A percentile compares a stretch with the other conserved stretches of the same genome.
Conservation (phyloP, 139 green algal genomes). For the Chlamydomonas sphaeroides region DNA sequence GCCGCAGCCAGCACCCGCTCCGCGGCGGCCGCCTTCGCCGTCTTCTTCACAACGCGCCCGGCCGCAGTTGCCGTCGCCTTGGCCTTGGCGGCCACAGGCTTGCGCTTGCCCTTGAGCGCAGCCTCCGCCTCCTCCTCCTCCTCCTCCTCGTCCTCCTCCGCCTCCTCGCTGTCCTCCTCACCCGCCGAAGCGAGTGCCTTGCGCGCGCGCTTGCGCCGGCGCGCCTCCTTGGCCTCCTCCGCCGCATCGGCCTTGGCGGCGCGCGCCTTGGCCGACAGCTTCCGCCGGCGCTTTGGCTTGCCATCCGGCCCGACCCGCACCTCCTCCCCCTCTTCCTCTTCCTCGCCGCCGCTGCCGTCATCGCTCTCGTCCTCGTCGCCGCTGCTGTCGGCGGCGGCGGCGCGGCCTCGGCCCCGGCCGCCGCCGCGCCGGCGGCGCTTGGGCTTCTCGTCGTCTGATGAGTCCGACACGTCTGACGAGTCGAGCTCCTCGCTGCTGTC, state of each 20-base stretch:
- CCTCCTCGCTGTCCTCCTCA: not conserved
- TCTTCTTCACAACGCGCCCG: not conserved
- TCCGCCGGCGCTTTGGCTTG: not conserved
- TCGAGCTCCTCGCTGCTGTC: not conserved
- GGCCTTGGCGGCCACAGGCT: constrained; percentile 6
- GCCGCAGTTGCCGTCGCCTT: not conserved
- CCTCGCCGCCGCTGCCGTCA: not conserved
- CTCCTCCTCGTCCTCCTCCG: not conserved
- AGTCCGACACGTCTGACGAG: not conserved
- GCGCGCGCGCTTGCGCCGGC: too few species aligned
- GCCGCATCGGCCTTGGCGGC: not conserved
- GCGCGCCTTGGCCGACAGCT: not conserved
- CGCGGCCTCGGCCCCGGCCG: not conserved
- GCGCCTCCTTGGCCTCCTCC: not conserved
- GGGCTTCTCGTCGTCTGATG: not conserved
- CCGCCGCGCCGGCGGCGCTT: not conserved
- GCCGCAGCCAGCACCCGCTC: not conserved
- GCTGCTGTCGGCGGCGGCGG: too few species aligned
- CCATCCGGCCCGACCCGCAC: too few species aligned
- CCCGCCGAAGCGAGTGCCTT: not conserved
- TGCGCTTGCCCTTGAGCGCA: not conserved
- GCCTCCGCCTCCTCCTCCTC: not conserved
- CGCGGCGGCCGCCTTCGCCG: not conserved
- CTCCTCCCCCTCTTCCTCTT: too few species aligned
- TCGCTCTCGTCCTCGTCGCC: not conserved